Percentiles rank a stretch among this genome's conserved stretches.
phyloP scores from a whole-genome alignment of 768 basidiomycete genomes.

The Leucocoprinus birnbaumii region DNA sequence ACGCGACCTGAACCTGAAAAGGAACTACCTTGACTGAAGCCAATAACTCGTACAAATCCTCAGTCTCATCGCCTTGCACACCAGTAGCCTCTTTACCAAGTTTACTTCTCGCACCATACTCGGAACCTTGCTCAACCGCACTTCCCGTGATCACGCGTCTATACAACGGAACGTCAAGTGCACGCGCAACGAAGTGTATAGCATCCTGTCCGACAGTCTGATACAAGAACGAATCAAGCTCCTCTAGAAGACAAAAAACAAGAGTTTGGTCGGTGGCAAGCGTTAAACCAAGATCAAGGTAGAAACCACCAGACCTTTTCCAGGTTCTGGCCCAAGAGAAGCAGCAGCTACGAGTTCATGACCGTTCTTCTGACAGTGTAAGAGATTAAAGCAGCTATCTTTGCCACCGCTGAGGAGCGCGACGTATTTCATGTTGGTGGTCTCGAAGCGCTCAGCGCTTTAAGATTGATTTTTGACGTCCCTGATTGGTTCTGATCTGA shows the following conservation, averaged over 20 bases:
- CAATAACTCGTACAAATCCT: conserved; percentile 81
- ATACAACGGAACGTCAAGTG: conserved; percentile 85
- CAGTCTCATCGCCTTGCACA: conserved; percentile 87
- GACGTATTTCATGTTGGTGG: conserved; percentile 95
- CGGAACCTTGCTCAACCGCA: conserved; percentile 76
- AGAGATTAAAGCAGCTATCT: conserved; percentile 93
- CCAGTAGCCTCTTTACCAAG: conserved; percentile 38
- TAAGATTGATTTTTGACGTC: background rate
- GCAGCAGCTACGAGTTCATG: conserved; percentile 89
- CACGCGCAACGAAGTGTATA: conserved; percentile 79
- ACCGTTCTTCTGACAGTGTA: conserved; percentile 83
- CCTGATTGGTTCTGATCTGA: conserved; percentile 4
- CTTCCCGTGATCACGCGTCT: conserved; percentile 76
- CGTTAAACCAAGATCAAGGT: conserved; percentile 3
- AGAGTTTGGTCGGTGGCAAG: conserved; percentile 18
- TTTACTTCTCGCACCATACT: conserved; percentile 72
- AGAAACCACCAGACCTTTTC: conserved; percentile 65
- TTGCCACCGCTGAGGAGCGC: conserved; percentile 96
- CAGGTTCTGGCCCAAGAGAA: conserved; percentile 78
- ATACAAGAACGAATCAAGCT: conserved; percentile 97
- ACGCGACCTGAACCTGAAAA: background rate
- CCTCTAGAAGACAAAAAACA: conserved; percentile 57
- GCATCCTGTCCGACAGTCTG: conserved; percentile 99
- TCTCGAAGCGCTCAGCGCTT: conserved; percentile 2
- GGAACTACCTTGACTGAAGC: conserved; percentile 67